Conservation (phyloP, 495 filamentous ascomycete species). For the Penicillium coffeae region DNA sequence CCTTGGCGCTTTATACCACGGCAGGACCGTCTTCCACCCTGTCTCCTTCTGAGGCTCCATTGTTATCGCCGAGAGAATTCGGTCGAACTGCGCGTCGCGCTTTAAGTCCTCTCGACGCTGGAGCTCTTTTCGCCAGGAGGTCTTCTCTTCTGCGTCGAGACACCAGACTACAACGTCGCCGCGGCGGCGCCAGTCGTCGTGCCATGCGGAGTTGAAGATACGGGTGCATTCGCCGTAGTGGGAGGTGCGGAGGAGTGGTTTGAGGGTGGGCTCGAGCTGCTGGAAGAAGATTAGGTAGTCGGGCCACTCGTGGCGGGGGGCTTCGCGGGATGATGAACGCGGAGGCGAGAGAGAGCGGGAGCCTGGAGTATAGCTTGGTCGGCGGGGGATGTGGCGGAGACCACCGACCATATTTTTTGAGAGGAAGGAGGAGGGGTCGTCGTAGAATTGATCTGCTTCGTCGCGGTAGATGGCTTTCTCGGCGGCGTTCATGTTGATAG, state of each 20-base stretch:
- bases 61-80: conserved; percentile 28
- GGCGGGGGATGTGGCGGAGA: conserved; percentile 37
- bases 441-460: conserved; percentile 89
- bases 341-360: not conserved
- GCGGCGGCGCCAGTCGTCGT: conserved; percentile 79
- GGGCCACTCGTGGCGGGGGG: conserved; percentile 46
- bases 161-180: conserved; percentile 90
- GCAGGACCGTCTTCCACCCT: not conserved
- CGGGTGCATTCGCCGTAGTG: conserved; percentile 67
- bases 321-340: not conserved
- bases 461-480: conserved; percentile 67
- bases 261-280: conserved; percentile 52
- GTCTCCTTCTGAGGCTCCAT: conserved; percentile 20
- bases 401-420: conserved; percentile 43
- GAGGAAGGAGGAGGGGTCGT: conserved; percentile 59
- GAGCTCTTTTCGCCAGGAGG: conserved; percentile 25
- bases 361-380: conserved; percentile 27
- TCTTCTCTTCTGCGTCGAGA: conserved; percentile 36
- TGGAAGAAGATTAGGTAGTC: conserved; percentile 64
- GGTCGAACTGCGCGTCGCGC: conserved; percentile 38
- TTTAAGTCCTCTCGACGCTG: conserved; percentile 18
- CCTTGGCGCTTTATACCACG: not conserved
- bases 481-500: conserved; percentile 57
- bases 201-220: conserved; percentile 74
- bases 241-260: conserved; percentile 47